Percentiles rank a stretch among this genome's conserved stretches.
Evolutionary conservation across 2,329 filamentous ascomycete species (phyloP).

Genomic region (Fusarium paranaense): DNA sequence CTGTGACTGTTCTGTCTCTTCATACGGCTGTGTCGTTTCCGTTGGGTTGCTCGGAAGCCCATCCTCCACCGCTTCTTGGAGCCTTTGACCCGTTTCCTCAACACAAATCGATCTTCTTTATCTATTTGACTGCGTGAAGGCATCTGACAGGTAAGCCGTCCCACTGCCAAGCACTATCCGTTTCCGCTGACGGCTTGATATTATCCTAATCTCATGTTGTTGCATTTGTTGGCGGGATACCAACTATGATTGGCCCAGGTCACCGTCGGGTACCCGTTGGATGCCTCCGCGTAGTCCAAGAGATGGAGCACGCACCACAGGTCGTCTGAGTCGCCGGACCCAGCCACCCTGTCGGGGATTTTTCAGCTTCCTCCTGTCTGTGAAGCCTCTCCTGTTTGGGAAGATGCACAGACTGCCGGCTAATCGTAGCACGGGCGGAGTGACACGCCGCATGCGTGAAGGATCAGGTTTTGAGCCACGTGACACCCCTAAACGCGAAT

Average conservation of each 20-base stretch:
- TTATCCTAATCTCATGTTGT: not conserved
- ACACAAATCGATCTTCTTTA: not conserved
- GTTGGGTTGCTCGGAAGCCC: not conserved
- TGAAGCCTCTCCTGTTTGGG: not conserved
- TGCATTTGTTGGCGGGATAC: not conserved
- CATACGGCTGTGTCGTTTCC: not conserved
- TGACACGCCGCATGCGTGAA: not conserved
- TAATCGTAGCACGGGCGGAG: not conserved
- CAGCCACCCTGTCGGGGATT: not conserved
- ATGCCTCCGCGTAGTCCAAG: not conserved
- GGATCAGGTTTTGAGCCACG: not conserved
- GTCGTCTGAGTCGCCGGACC: not conserved
- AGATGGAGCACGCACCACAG: not conserved
- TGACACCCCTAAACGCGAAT: not conserved
- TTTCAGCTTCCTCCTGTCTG: not conserved
- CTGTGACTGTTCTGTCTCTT: not conserved
- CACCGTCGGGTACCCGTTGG: not conserved
- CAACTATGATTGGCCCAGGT: not conserved
- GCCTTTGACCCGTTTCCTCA: not conserved
- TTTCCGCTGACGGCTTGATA: not conserved
- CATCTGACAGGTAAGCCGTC: not conserved
- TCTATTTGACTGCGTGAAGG: not conserved
- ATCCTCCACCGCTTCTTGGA: not conserved
- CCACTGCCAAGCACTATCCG: not conserved
- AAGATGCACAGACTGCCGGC: not conserved